Evolutionary conservation across 225 moss, liverwort and hornwort genomes (phyloP), one percentile per base, ranked within the genome.

Genomic region (Climacium dendroides): DNA sequence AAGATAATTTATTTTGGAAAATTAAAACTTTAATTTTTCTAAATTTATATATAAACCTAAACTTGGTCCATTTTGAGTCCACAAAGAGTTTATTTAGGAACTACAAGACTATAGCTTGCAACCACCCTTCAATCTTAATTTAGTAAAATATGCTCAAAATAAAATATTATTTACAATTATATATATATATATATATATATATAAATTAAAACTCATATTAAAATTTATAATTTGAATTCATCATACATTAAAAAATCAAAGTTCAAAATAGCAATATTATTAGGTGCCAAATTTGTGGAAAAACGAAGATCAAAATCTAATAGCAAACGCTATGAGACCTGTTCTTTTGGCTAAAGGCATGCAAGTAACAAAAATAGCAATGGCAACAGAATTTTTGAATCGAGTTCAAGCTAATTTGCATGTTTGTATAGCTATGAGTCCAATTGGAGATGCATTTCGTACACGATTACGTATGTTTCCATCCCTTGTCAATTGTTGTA

Each of bases 251-350:
- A 48, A 64, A 5, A 26, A 25, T 13, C 48, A 62, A 10, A 62
- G 2, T 60, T 50, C 9, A 37, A 28, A 39, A n/a, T 28, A 17
- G 2, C 1, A 52, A 52, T 37, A 26, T 26, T 34, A 26, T 35
- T 84, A 97, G 96, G 96, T 97, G 41, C 97, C 97, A 26, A 97
- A 97, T 76, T 91, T 97, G 62, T 97, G 97, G 97, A 97, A 96
- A 88, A 94, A 93, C 69, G 97, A 97, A 86, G 97, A 97, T 78
- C 86, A 90, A 67, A 96, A 97, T 78, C 57, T 91, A 5, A 97
- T 97, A 85, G 93, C 96, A 86, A 96, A 94, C 80, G 96, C 95
- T 19, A 96, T 97, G 95, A 91, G 92, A 57, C 95, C 92, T 32
- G 26, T 95, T 61, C 87, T 97, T 50, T 87, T 95, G 50, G 54